Evolutionary conservation across 352 stramenopile species (phyloP), one percentile per base, ranked within the genome.

Genomic region (Globisporangium paddicum): DNA sequence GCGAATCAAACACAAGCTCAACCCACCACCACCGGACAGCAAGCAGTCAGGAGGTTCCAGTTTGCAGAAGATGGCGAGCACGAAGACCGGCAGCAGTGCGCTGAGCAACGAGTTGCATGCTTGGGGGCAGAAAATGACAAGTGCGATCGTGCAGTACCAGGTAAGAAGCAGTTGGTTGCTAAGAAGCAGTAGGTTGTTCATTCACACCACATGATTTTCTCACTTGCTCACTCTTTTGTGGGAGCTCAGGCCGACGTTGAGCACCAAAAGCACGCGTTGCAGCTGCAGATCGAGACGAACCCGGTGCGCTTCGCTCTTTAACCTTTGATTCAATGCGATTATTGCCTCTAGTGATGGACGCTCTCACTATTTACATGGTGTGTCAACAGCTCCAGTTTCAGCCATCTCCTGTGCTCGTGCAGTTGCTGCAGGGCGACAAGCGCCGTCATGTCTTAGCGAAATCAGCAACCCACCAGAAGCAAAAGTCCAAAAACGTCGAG

Each of bases 321-420:
- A 7, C n/a, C 0, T 28, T 2, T 7, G 30, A 11, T 32, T 32
- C 2, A 13, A 3, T 49, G 9, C 10, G 5, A 4, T 2, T 49
- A 42, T 42, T 16, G 37, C n/a, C n/a, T n/a, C n/a, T n/a, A n/a
- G n/a, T n/a, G n/a, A n/a, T n/a, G n/a, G n/a, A n/a, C n/a, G n/a
- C n/a, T 25, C 6, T 8, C n/a, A 6, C 14, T 16, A 11, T 5
- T 45, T 11, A 2, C 9, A 41, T 14, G 8, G 21, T 42, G n/a
- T 18, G 11, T n/a, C n/a, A n/a, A 6, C 19, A 87, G 77, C 57
- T 74, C n/a, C 60, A 69, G 1, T 88, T 88, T 38, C 75, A 80
- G 26, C 78, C 78, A 16, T 86, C 78, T 0, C 67, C 72, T 7
- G 78, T 77, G 2, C 68, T 88, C 11, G 6, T 74, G 14, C 66